Evolutionary conservation across 1,284 basidiomycete genomes (phyloP), one percentile per base, ranked within the genome.

Genomic region (Meira nashicola): DNA sequence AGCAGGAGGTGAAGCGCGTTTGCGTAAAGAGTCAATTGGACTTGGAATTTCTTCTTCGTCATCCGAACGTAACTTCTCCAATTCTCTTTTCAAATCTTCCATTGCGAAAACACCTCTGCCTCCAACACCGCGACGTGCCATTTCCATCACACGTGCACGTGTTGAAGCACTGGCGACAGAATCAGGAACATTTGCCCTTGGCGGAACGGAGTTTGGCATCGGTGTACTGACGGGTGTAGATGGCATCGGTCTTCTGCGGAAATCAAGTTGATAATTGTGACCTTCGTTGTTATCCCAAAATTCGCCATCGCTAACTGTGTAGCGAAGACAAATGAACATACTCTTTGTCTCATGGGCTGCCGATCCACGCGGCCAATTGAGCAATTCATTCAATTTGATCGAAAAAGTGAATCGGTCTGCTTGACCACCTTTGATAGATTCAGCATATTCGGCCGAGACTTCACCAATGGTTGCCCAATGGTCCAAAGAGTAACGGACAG

Each of bases 391-490:
- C 39, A 84, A 78, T 70, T 82, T 82, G 77, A 84, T 80, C 28
- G 73, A 72, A 67, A 84, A 84, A 19, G 75, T 68, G 76, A 84
- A 84, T 17, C 82, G 78, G 76, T 93, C 91, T 71, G 85, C 85
- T 9, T 59, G 54, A 58, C 82, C 81, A 17, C 87, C 67, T 64
- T 74, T 78, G 23, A 87, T 86, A 60, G 66, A 72, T 66, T 88
- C 86, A 54, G 85, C 80, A 78, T 90, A 88, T 47, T 84, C 85
- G 23, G 87, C 92, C 1, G 87, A 86, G 49, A 96, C 89, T 80
- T 97, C 93, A 77, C 88, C 91, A 59, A 90, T 93, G 39, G 93
- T 97, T 79, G 92, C 89, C 93, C 94, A 97, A 72, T 83, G 84
- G 78, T 97, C 93, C 68, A 93, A 84, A 1, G 93, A 96, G 80